These are phyloP conservation scores for Spongispora temasekensis DNA, from an alignment of 1,284 basidiomycete species.

Conservation along the genomic window DNA sequence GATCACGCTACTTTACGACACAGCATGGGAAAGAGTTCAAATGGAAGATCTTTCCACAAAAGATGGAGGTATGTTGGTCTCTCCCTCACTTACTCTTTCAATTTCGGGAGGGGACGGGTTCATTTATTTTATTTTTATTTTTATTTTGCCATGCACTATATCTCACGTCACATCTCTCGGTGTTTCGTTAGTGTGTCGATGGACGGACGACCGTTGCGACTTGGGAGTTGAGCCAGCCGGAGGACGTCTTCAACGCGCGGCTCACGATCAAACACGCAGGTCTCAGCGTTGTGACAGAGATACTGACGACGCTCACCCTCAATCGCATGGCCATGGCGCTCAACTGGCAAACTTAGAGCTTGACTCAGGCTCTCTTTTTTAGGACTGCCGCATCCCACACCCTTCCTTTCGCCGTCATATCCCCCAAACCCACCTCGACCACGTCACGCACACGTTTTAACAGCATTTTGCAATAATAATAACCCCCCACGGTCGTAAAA, in stretches of 20 bases:
- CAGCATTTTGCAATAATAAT: background rate
- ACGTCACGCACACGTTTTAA: background rate
- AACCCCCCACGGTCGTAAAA: background rate
- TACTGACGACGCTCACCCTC: constrained; percentile 66
- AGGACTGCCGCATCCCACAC: constrained; percentile 5
- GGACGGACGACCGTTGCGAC: constrained; percentile 55
- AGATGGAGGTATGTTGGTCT: constrained; percentile 69
- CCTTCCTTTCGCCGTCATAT: constrained; percentile 2
- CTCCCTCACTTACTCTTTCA: background rate
- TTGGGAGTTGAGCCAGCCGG: constrained; percentile 61
- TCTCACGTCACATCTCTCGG: constrained; percentile 1
- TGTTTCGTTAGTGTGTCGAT: constrained; percentile 53
- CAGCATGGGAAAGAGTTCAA: constrained; percentile 68
- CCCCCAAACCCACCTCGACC: constrained; percentile 1
- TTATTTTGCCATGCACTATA: no score
- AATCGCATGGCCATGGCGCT: constrained; percentile 63
- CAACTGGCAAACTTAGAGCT: constrained; percentile 45
- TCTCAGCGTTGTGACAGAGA: constrained; percentile 66
- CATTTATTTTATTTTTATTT: background rate
- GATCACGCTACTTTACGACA: constrained; percentile 70
- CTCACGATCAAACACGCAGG: constrained; percentile 57
- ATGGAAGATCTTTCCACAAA: constrained; percentile 60
- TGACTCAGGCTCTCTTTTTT: background rate
- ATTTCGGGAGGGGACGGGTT: background rate
- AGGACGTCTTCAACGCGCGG: constrained; percentile 57